Evolutionary conservation across 2,329 filamentous ascomycete genomes (phyloP), one percentile per base, ranked within the genome.

Genomic region (Claviceps cyperi): DNA sequence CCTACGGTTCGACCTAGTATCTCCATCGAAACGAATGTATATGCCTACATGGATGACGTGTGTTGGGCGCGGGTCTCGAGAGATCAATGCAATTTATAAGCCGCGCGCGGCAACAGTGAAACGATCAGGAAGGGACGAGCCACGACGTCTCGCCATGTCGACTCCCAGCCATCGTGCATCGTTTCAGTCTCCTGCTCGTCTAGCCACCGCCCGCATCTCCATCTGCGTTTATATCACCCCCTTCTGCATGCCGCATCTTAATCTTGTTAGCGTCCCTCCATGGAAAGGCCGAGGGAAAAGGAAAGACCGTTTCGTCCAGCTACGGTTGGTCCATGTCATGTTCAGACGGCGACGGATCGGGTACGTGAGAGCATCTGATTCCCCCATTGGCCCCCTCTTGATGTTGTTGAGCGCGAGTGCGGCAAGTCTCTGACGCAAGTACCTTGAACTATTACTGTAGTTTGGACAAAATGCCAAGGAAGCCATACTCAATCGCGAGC

Each of bases 291-390:
- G 3, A 11, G 9, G 38, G 46, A n/a, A 22, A 43, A 46, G 22
- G n/a, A 38, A 15, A 43, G 52, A 11, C 43, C 47, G 40, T 60
- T 60, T 50, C 53, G 57, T 49, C 58, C 57, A 40, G 52, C 62
- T 50, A 55, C 58, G n/a, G 62, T 70, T 36, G 66, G 68, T 38
- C 59, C 54, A 53, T 69, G 66, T 53, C 57, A 67, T 55, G 56
- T 56, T 36, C 68, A 70, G 56, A 66, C 64, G 17, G 63, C 62
- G 28, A 56, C 54, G 5, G 64, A 69, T 35, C 61, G 68, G 48
- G 68, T 69, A 50, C 57, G 64, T 56, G 19, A 17, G n/a, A 5
- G 22, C 28, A 4, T 28, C 28, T 28, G 28, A 28, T 11, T 9
- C 14, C 36, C 14, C 4, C 4, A 11, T 32, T 13, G 40, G n/a